Evolutionary conservation across 257 asterid genomes (phyloP).

Genomic region (Oldenlandia corymbosa): DNA sequence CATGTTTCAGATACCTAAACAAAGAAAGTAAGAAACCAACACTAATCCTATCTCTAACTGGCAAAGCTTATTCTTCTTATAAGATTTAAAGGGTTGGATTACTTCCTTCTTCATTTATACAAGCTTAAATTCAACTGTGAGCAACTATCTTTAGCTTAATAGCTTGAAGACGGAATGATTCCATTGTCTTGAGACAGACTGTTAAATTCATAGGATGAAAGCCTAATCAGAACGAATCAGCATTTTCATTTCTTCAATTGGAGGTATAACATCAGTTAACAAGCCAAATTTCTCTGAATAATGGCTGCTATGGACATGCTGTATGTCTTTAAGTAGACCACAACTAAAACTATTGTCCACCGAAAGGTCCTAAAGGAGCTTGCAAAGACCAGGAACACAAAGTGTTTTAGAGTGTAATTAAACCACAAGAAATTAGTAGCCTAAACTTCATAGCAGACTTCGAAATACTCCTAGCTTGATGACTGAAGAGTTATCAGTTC

Average conservation of each 20-base stretch:
- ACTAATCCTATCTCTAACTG: background rate
- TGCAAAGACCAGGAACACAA: background rate
- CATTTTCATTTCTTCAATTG: background rate
- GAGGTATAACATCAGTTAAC: background rate
- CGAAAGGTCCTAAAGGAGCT: conserved; percentile 1
- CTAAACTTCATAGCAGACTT: background rate
- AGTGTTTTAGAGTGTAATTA: background rate
- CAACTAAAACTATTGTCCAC: too few relatives aligned
- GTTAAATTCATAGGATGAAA: too few relatives aligned
- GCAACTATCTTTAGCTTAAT: background rate
- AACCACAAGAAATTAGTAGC: background rate
- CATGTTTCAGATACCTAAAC: background rate
- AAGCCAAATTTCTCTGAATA: background rate
- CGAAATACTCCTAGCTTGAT: background rate
- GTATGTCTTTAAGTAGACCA: background rate
- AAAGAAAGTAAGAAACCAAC: too few relatives aligned
- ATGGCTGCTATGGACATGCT: background rate
- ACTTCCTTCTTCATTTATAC: background rate
- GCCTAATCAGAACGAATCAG: background rate
- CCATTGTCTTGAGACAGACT: background rate
- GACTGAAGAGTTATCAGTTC: background rate
- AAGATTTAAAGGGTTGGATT: background rate
- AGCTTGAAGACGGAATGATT: background rate
- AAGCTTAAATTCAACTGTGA: background rate
- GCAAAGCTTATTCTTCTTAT: background rate